phyloP scores from a whole-genome alignment of 2,329 filamentous ascomycete genomes.

The Scedosporium boydii region DNA sequence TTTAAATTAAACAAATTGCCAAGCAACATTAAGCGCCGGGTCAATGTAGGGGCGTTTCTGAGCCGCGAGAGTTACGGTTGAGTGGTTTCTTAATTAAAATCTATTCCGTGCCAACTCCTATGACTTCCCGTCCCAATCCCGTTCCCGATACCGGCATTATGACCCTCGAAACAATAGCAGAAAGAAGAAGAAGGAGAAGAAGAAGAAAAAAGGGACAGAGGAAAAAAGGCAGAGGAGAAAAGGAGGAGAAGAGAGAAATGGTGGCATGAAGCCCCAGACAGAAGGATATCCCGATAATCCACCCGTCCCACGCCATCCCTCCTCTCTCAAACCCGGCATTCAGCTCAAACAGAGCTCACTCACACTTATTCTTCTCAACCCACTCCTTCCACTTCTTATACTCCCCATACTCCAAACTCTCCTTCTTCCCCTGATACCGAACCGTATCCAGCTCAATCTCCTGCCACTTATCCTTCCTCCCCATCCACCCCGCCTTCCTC shows the following conservation, averaged over 20 bases:
- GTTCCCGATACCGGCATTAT: neutral
- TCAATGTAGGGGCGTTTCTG: neutral
- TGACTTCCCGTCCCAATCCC: neutral
- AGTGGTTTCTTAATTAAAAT: neutral
- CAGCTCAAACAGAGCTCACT: neutral
- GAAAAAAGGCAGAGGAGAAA: neutral
- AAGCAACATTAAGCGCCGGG: neutral
- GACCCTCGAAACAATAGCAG: neutral
- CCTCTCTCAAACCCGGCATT: neutral
- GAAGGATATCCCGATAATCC: too few relatives aligned
- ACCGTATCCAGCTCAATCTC: slow-evolving; percentile 71
- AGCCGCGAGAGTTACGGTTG: neutral
- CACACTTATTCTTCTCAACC: slow-evolving; percentile 33
- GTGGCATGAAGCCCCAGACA: too few relatives aligned
- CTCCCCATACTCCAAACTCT: slow-evolving; percentile 58
- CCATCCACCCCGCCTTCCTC: slow-evolving; percentile 89
- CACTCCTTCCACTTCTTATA: slow-evolving; percentile 76
- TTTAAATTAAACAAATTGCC: neutral
- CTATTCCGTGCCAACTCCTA: neutral
- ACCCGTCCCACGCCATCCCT: neutral
- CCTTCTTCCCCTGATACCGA: slow-evolving; percentile 79
- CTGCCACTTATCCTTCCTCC: slow-evolving; percentile 69
- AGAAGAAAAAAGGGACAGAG: neutral
- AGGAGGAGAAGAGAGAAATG: neutral
- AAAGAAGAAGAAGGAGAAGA: neutral